Conservation (phyloP, 164 flowering plant genomes). For the Nymphaea colorata region DNA sequence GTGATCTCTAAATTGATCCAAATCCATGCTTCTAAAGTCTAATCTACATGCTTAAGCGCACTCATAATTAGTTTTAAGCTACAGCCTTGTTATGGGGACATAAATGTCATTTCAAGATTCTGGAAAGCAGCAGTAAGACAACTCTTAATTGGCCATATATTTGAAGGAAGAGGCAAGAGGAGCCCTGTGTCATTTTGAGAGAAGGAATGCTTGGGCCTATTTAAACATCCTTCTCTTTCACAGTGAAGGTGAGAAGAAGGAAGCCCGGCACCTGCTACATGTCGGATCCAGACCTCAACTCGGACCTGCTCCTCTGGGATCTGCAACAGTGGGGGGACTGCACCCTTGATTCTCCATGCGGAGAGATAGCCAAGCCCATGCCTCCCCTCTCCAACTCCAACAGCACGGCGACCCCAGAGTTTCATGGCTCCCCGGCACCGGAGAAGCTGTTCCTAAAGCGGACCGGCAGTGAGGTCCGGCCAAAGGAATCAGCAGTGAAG, state of each 20-base stretch:
- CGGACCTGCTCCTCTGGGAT: background rate
- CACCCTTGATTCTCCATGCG: background rate
- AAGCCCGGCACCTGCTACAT: background rate
- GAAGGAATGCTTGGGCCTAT: background rate
- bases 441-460: background rate
- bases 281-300: background rate
- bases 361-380: background rate
- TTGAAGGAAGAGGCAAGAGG: background rate
- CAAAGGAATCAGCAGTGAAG: background rate
- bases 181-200: background rate
- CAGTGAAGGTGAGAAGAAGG: background rate
- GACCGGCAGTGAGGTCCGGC: background rate
- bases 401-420: constrained; percentile 6
- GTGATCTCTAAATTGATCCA: no score
- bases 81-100: background rate
- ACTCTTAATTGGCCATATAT: background rate
- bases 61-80: no score
- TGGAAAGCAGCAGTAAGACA: background rate
- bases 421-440: background rate
- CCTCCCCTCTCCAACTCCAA: constrained; percentile 2
- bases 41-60: no score
- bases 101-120: background rate
- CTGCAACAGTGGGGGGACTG: background rate
- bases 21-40: no score
- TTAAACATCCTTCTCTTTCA: background rate